Percentiles rank a stretch among this genome's conserved stretches.
These are phyloP conservation scores for Byssothecium circinans DNA, from an alignment of 2,329 filamentous ascomycete genomes.

Conservation along the genomic window DNA sequence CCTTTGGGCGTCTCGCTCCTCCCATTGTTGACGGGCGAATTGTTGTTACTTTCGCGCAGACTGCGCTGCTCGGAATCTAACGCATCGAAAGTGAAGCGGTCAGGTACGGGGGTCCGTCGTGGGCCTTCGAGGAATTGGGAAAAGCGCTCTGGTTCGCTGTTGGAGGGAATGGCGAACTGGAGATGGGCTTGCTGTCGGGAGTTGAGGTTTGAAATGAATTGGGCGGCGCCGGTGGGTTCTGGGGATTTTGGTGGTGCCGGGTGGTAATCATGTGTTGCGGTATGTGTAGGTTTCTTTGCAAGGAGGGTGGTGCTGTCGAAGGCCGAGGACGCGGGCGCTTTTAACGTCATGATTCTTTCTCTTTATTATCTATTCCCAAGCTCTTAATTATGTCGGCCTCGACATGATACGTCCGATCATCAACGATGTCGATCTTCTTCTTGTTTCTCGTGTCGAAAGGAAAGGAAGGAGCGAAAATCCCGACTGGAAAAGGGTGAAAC, in stretches of 20 bases:
- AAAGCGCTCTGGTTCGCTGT: slow-evolving; percentile 17
- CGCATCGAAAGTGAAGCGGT: slow-evolving; percentile 23
- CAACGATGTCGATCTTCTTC: not conserved
- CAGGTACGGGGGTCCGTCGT: slow-evolving; percentile 18
- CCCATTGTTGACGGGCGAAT: slow-evolving; percentile 3
- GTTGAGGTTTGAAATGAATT: slow-evolving; percentile 21
- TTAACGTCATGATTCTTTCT: not conserved
- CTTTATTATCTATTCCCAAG: not conserved
- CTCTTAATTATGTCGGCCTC: not conserved
- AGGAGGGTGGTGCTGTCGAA: slow-evolving; percentile 2
- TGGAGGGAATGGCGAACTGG: slow-evolving; percentile 14
- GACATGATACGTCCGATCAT: not conserved
- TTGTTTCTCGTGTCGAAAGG: too few species aligned
- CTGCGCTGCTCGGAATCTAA: slow-evolving; percentile 11
- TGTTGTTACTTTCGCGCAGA: slow-evolving; percentile 6
- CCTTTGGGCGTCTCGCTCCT: not conserved
- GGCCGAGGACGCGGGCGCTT: not conserved
- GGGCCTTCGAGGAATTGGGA: slow-evolving; percentile 22
- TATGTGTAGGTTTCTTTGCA: not conserved
- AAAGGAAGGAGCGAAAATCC: too few species aligned
- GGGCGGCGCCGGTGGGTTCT: slow-evolving; percentile 17
- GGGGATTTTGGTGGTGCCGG: slow-evolving; percentile 1
- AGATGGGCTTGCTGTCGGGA: slow-evolving; percentile 19
- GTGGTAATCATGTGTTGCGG: not conserved
- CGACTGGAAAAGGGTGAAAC: too few species aligned